A percentile compares a stretch with the other conserved stretches of the same genome.
phyloP scores from a whole-genome alignment of 495 filamentous ascomycete genomes.

The Apodospora peruviana region DNA sequence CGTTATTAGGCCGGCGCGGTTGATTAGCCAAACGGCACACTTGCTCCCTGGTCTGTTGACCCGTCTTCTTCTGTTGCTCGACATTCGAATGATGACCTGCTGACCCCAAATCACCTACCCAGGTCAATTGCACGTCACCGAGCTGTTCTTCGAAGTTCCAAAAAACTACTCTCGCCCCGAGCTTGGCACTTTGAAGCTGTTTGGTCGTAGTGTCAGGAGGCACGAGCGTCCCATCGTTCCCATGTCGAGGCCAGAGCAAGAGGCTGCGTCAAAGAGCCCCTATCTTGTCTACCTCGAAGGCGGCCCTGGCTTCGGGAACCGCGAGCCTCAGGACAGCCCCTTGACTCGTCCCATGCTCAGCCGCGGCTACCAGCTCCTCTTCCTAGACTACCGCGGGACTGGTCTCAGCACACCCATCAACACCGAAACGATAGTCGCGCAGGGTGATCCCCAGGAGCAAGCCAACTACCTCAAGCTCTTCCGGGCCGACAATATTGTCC shows the following conservation, averaged over 20 bases:
- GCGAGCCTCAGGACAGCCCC: conserved; percentile 62
- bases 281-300: conserved; percentile 61
- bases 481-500: conserved; percentile 83
- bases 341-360: conserved; percentile 65
- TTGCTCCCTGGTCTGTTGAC: conserved; percentile 18
- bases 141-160: conserved; percentile 83
- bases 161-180: conserved; percentile 63
- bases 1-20: conserved; percentile 10
- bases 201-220: conserved; percentile 66
- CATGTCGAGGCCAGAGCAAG: conserved; percentile 20
- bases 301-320: conserved; percentile 73
- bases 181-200: conserved; percentile 60
- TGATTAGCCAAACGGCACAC: conserved; percentile 17
- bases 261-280: conserved; percentile 42
- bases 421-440: conserved; percentile 57
- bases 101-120: conserved; percentile 3
- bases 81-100: not conserved
- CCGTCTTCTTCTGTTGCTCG: not conserved
- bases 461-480: conserved; percentile 80
- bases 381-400: conserved; percentile 84
- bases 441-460: conserved; percentile 59
- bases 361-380: conserved; percentile 79
- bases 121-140: conserved; percentile 73
- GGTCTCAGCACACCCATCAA: conserved; percentile 77
- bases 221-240: conserved; percentile 54